These are phyloP conservation scores for Lactarius vividus DNA, from an alignment of 768 basidiomycete species.

Conservation along the genomic window DNA sequence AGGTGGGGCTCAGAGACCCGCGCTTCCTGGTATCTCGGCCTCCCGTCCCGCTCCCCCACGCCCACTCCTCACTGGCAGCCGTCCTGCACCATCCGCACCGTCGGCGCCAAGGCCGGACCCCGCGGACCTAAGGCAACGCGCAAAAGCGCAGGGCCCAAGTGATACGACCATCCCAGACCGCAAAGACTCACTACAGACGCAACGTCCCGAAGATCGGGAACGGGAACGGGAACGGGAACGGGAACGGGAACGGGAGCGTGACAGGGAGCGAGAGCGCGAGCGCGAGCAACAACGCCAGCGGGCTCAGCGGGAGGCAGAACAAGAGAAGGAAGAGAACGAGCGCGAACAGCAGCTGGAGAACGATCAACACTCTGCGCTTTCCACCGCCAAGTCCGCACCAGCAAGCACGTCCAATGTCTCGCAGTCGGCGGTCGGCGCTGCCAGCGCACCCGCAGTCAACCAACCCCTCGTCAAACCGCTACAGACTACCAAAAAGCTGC, in stretches of 20 bases:
- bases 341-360: constrained; percentile 31
- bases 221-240: constrained; percentile 39
- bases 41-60: constrained; percentile 68
- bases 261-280: constrained; percentile 24
- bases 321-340: constrained; percentile 37
- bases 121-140: constrained; percentile 63
- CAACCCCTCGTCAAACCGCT: constrained; percentile 71
- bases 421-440: constrained; percentile 45
- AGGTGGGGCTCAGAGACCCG: constrained; percentile 31
- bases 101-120: constrained; percentile 52
- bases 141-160: constrained; percentile 55
- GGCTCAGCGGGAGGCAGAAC: constrained; percentile 30
- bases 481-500: constrained; percentile 60
- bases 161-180: constrained; percentile 39
- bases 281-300: constrained; percentile 29
- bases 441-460: constrained; percentile 47
- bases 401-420: constrained; percentile 45
- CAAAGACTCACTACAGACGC: constrained; percentile 46
- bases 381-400: constrained; percentile 44
- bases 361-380: constrained; percentile 34
- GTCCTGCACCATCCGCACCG: constrained; percentile 54
- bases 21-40: constrained; percentile 44
- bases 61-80: constrained; percentile 55
- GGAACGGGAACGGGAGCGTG: constrained; percentile 28
- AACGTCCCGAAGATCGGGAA: constrained; percentile 29